Percentiles rank a stretch among this genome's conserved stretches.
Evolutionary conservation across 2,329 filamentous ascomycete species (phyloP).

Genomic region (Dryadomyces quercivorus): DNA sequence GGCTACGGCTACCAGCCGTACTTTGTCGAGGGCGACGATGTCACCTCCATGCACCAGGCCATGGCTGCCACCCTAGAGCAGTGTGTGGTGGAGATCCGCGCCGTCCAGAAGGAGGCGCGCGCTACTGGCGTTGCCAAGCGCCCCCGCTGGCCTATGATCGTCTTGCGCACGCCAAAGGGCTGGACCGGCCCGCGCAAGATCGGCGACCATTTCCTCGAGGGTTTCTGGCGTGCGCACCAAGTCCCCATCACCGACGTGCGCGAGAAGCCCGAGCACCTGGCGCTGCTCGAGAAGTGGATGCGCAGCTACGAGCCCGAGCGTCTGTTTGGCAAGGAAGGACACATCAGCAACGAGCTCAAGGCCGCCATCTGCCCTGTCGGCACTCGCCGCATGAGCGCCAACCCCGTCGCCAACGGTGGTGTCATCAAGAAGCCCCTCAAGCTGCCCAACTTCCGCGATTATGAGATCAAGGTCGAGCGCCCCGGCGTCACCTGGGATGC

Average conservation of each 20-base stretch:
- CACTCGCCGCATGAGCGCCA: constrained; percentile 61
- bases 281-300: constrained; percentile 66
- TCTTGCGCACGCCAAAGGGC: constrained; percentile 66
- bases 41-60: constrained; percentile 67
- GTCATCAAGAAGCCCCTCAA: constrained; percentile 52
- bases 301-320: constrained; percentile 62
- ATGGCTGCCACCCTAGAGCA: constrained; percentile 68
- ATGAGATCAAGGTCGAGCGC: constrained; percentile 49
- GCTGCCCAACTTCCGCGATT: constrained; percentile 59
- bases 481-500: constrained; percentile 43
- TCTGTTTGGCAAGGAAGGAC: constrained; percentile 53
- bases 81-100: constrained; percentile 56
- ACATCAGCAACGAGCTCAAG: constrained; percentile 48
- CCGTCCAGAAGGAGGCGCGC: constrained; percentile 59
- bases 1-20: constrained; percentile 73
- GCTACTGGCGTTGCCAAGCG: constrained; percentile 57
- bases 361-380: constrained; percentile 53
- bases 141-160: constrained; percentile 67
- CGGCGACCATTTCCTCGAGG: constrained; percentile 57
- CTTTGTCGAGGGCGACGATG: constrained; percentile 65
- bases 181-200: constrained; percentile 67
- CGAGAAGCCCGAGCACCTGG: constrained; percentile 52
- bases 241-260: constrained; percentile 62
- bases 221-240: constrained; percentile 72
- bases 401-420: constrained; percentile 64